These are phyloP conservation scores for Allium sativum DNA, from an alignment of 106 monocot species.

Conservation along the genomic window DNA sequence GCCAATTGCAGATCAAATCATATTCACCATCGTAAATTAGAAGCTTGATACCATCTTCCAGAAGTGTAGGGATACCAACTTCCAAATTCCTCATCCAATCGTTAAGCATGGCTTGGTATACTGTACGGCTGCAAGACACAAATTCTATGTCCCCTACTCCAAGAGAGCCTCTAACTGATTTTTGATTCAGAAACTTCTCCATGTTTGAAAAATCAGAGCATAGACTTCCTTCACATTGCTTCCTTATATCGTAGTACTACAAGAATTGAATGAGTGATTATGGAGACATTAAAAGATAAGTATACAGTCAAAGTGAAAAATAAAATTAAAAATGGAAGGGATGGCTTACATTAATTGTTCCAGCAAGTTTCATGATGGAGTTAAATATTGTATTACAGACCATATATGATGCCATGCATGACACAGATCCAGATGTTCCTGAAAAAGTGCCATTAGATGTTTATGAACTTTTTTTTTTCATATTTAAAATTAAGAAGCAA, in stretches of 20 bases:
- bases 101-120: conserved; percentile 77
- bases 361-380: conserved; percentile 55
- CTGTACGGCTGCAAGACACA: conserved; percentile 77
- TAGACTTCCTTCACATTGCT: conserved; percentile 64
- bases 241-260: conserved; percentile 86
- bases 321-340: not conserved
- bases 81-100: conserved; percentile 99
- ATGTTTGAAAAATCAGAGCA: conserved; percentile 97
- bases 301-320: too few species aligned
- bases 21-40: conserved; percentile 93
- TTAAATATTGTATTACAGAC: conserved; percentile 68
- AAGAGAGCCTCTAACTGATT: conserved; percentile 54
- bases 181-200: conserved; percentile 81
- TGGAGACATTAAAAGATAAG: not conserved
- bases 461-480: not conserved
- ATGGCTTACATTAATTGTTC: conserved; percentile 55
- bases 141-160: conserved; percentile 86
- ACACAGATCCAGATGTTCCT: conserved; percentile 66
- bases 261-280: conserved; percentile 3
- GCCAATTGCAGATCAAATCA: conserved; percentile 99
- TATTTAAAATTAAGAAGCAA: not conserved
- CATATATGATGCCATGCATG: conserved; percentile 61
- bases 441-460: conserved; percentile 1
- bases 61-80: conserved; percentile 81
- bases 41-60: conserved; percentile 78